Evolutionary conservation across 148 eudicot genomes (phyloP).

Genomic region (Arctostaphylos glauca): DNA sequence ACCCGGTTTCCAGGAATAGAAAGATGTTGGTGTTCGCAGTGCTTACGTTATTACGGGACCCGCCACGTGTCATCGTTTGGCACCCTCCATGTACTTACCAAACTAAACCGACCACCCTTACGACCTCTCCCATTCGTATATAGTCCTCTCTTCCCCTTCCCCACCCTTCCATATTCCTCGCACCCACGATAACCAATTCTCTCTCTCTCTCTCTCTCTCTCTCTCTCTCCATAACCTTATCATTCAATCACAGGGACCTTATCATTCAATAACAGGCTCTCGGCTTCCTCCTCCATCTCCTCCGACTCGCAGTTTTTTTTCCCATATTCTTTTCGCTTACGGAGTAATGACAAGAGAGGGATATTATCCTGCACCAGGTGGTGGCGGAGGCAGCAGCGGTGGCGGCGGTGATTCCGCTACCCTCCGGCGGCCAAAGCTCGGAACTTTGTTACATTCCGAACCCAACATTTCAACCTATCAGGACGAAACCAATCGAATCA

Average conservation of each 20-base stretch:
- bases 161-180: not conserved
- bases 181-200: not conserved
- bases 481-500: not conserved
- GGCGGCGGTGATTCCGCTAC: not conserved
- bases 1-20: not conserved
- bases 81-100: not conserved
- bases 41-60: not conserved
- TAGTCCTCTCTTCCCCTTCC: not conserved
- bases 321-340: conserved; percentile 4
- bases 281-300: not conserved
- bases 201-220: not conserved
- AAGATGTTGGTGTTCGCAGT: not conserved
- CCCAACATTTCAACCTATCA: conserved; percentile 13
- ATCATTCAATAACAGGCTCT: no score
- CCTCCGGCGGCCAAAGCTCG: conserved; percentile 30
- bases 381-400: not conserved
- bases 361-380: not conserved
- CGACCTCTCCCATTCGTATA: not conserved
- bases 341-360: conserved; percentile 14
- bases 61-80: not conserved
- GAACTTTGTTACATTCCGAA: conserved; percentile 29
- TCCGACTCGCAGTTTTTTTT: not conserved
- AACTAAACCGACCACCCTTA: not conserved
- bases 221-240: not conserved
- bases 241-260: no score